Evolutionary conservation across 495 filamentous ascomycete genomes (phyloP).

Genomic region (Corynascus novoguineensis): DNA sequence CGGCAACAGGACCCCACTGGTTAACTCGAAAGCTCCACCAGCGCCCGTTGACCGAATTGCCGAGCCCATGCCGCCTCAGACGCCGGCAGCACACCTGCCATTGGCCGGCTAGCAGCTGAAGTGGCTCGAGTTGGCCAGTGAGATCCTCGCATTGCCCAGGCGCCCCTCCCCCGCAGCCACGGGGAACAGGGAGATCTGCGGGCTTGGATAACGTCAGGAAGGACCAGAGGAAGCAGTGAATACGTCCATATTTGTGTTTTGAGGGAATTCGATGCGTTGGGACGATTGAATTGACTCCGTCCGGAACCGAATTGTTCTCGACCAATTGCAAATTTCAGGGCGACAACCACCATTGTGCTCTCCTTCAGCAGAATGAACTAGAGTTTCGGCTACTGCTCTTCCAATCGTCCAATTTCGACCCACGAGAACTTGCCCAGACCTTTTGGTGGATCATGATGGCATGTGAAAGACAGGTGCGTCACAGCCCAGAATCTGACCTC

Average conservation of each 20-base stretch:
- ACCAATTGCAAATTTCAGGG: too few relatives aligned
- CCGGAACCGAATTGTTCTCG: too few relatives aligned
- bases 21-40: neutral
- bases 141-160: neutral
- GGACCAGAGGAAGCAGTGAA: neutral
- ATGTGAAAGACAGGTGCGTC: constrained; percentile 25
- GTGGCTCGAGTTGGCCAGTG: neutral
- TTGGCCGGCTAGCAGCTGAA: neutral
- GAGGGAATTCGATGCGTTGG: too few relatives aligned
- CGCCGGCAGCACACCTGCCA: neutral
- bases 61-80: constrained; percentile 23
- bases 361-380: too few relatives aligned
- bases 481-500: constrained; percentile 1
- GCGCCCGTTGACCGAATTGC: constrained; percentile 26
- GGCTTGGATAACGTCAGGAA: constrained; percentile 17
- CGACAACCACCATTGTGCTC: too few relatives aligned
- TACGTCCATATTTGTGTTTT: too few relatives aligned
- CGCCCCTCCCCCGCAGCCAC: constrained; percentile 22
- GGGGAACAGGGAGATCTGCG: constrained; percentile 17
- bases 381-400: too few relatives aligned
- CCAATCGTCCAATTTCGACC: too few relatives aligned
- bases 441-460: too few relatives aligned
- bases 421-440: too few relatives aligned
- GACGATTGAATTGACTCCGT: too few relatives aligned
- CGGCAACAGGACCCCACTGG: neutral